Evolutionary conservation across 345 rosid species (phyloP), one percentile per base, ranked within the genome.

Genomic region (Gossypium sturtianum): DNA sequence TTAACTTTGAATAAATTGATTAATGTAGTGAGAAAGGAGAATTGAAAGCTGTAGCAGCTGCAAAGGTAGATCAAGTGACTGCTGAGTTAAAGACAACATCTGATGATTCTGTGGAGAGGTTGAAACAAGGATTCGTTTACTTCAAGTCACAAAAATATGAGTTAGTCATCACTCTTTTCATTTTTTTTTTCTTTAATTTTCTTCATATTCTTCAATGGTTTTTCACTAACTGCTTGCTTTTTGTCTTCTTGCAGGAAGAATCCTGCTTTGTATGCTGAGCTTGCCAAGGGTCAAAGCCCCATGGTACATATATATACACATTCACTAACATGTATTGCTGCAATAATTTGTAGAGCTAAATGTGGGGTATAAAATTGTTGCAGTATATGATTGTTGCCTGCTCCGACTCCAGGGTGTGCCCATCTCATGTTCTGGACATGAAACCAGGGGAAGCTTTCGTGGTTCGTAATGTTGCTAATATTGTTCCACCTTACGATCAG

Each of bases 301-400:
- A 61, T 48, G 76, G 76, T 74, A 73, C 13, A 34, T 27, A 16
- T 4, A 60, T 41, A 1, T 34, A 34, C 41, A 5, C 7, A 34
- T 34, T 34, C 41, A 34, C 38, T 49, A n/a, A 17, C 2, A 57
- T 57, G 15, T 20, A 57, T 62, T 16, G 48, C 47, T 34, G 48
- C 13, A 63, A 63, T 64, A 17, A 48, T 45, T 67, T 48, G 8
- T 23, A 67, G 71, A 15, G 15, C 22, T 61, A 38, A 51, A 22
- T 56, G 54, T 9, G 38, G 19, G 19, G 57, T 4, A 51, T 52
- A 12, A 16, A 15, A 22, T 20, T 65, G 62, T 41, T 79, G 83
- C 88, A 94, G 99, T 95, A 72, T 72, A 88, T 95, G 96, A 90
- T 93, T 73, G 91, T 95, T 82, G 96, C 98, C 2, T 95, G 99